These are phyloP conservation scores for Yamadazyma trypodendri DNA, from an alignment of 1,139 yeast genomes.

Conservation along the genomic window DNA sequence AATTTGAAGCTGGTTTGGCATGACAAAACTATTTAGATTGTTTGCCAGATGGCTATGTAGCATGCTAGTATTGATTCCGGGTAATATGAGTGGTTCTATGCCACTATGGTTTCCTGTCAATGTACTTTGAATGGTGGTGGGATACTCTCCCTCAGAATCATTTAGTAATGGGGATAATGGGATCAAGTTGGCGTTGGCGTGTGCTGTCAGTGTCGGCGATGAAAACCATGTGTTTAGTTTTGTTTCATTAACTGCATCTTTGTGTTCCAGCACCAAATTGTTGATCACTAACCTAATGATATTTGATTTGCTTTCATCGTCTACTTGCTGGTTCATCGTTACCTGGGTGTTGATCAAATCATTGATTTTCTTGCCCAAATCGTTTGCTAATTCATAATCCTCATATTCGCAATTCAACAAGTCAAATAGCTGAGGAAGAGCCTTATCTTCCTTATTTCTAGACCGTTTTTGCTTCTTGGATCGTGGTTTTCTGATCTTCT, in stretches of 20 bases:
- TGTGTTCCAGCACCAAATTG: constrained; percentile 12
- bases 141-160: constrained; percentile 29
- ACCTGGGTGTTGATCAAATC: constrained; percentile 11
- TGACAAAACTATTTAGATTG: constrained; percentile 12
- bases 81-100: constrained; percentile 14
- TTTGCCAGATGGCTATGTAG: background rate
- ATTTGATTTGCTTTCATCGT: constrained; percentile 13
- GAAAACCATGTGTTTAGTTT: constrained; percentile 11
- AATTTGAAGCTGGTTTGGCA: constrained; percentile 17
- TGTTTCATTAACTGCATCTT: constrained; percentile 8
- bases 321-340: constrained; percentile 8
- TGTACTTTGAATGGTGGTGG: constrained; percentile 3
- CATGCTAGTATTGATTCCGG: constrained; percentile 14
- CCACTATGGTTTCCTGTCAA: constrained; percentile 6
- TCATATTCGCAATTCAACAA: constrained; percentile 8
- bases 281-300: constrained; percentile 9
- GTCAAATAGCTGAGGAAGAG: constrained; percentile 5
- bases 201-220: constrained; percentile 10
- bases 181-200: constrained; percentile 23
- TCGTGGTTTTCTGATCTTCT: background rate
- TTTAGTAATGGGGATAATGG: constrained; percentile 39
- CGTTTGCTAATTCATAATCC: constrained; percentile 11
- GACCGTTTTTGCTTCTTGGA: background rate
- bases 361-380: constrained; percentile 11
- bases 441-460: constrained; percentile 2